Evolutionary conservation across 768 basidiomycete genomes (phyloP).

Genomic region (Rhodotorula paludigena): DNA sequence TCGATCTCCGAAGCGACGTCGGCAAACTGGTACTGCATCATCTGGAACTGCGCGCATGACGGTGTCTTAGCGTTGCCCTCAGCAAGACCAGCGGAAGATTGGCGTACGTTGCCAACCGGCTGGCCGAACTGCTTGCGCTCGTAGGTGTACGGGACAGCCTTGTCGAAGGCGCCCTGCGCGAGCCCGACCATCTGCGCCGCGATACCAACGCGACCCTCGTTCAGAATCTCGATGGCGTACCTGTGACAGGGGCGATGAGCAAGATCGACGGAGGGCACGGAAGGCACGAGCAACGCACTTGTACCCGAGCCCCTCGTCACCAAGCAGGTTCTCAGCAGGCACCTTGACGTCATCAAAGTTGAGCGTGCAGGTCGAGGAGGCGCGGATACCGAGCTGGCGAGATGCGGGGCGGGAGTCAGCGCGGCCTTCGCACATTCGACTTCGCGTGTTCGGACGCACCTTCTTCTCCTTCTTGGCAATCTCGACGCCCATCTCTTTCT

Average conservation of each 20-base stretch:
- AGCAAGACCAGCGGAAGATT: neutral
- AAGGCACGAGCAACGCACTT: slow-evolving; percentile 63
- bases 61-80: neutral
- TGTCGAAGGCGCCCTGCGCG: slow-evolving; percentile 94
- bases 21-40: slow-evolving; percentile 91
- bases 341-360: slow-evolving; percentile 89
- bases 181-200: slow-evolving; percentile 98
- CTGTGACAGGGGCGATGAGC: slow-evolving; percentile 41
- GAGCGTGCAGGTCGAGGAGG: slow-evolving; percentile 89
- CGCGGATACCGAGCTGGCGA: slow-evolving; percentile 73
- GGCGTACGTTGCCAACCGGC: slow-evolving; percentile 65
- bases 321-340: slow-evolving; percentile 81
- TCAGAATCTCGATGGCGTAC: slow-evolving; percentile 93
- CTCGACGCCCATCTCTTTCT: slow-evolving; percentile 92
- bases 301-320: slow-evolving; percentile 62
- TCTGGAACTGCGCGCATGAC: slow-evolving; percentile 62
- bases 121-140: slow-evolving; percentile 92
- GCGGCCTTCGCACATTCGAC: neutral
- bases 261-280: slow-evolving; percentile 24
- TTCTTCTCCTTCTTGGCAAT: slow-evolving; percentile 99
- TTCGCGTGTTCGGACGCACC: slow-evolving; percentile 34
- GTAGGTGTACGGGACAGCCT: slow-evolving; percentile 90
- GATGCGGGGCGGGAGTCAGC: neutral
- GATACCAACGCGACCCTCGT: slow-evolving; percentile 94
- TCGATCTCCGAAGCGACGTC: slow-evolving; percentile 76